These are phyloP conservation scores for Lentinula edodes DNA, from an alignment of 768 basidiomycete genomes.

Conservation along the genomic window DNA sequence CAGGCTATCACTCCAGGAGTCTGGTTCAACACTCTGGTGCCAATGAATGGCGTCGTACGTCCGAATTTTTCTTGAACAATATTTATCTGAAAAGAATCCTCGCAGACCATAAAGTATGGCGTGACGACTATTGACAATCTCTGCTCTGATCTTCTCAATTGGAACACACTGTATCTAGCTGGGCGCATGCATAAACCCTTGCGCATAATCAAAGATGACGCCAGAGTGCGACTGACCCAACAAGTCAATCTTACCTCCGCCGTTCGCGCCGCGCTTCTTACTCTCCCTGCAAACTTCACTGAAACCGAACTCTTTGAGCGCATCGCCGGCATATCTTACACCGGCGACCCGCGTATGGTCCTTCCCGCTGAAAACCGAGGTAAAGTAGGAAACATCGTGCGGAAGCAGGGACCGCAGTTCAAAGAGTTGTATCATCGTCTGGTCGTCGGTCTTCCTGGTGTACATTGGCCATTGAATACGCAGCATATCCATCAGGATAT, in stretches of 20 bases:
- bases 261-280: slow-evolving; percentile 83
- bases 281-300: slow-evolving; percentile 75
- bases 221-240: slow-evolving; percentile 85
- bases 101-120: slow-evolving; percentile 92
- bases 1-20: slow-evolving; percentile 79
- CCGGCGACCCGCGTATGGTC: slow-evolving; percentile 90
- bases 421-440: slow-evolving; percentile 80
- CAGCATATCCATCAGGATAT: slow-evolving; percentile 69
- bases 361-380: slow-evolving; percentile 91
- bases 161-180: slow-evolving; percentile 89
- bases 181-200: slow-evolving; percentile 98
- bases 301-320: slow-evolving; percentile 80
- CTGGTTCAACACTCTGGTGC: slow-evolving; percentile 94
- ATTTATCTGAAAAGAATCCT: neutral
- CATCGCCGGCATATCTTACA: slow-evolving; percentile 83
- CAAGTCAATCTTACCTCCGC: slow-evolving; percentile 93
- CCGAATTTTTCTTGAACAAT: neutral
- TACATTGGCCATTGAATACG: slow-evolving; percentile 58
- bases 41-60: slow-evolving; percentile 80
- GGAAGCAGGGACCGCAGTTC: slow-evolving; percentile 77
- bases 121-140: slow-evolving; percentile 88
- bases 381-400: slow-evolving; percentile 93
- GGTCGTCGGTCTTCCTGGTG: slow-evolving; percentile 73
- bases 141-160: slow-evolving; percentile 85
- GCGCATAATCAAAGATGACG: slow-evolving; percentile 88